Evolutionary conservation across 2,329 filamentous ascomycete genomes (phyloP).

Genomic region (Scopulariopsis brevicaulis): DNA sequence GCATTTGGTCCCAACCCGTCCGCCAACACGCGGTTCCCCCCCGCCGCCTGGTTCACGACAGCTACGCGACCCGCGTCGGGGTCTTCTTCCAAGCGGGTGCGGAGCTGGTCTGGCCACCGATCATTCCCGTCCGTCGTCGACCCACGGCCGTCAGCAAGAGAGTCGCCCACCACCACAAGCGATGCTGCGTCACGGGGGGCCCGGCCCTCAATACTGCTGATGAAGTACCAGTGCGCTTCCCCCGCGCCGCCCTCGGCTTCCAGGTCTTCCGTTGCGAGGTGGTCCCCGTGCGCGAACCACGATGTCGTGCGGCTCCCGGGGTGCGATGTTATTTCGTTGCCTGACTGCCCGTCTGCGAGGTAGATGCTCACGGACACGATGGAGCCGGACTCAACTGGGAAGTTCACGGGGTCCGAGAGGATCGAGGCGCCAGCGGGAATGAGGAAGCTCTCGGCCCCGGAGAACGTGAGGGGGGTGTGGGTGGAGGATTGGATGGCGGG

Average conservation of each 20-base stretch:
- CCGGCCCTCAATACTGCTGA: constrained; percentile 46
- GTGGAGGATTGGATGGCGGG: constrained; percentile 34
- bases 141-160: constrained; percentile 53
- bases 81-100: constrained; percentile 28
- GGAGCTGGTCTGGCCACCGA: constrained; percentile 30
- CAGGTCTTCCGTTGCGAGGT: constrained; percentile 29
- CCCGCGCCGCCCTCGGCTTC: constrained; percentile 5
- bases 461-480: constrained; percentile 41
- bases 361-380: constrained; percentile 47
- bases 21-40: constrained; percentile 48
- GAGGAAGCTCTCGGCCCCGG: constrained; percentile 32
- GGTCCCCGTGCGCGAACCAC: constrained; percentile 41
- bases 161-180: constrained; percentile 51
- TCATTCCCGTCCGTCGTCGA: constrained; percentile 47
- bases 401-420: constrained; percentile 46
- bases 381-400: constrained; percentile 32
- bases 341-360: constrained; percentile 40
- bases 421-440: constrained; percentile 43
- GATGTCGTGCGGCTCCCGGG: constrained; percentile 48
- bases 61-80: constrained; percentile 27
- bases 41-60: constrained; percentile 49
- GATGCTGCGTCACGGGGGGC: constrained; percentile 22
- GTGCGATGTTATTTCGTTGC: constrained; percentile 45
- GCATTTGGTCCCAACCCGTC: constrained; percentile 50
- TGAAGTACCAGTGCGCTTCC: constrained; percentile 44